These are phyloP conservation scores for Epichloe aotearoae DNA, from an alignment of 2,329 filamentous ascomycete species.

Conservation along the genomic window DNA sequence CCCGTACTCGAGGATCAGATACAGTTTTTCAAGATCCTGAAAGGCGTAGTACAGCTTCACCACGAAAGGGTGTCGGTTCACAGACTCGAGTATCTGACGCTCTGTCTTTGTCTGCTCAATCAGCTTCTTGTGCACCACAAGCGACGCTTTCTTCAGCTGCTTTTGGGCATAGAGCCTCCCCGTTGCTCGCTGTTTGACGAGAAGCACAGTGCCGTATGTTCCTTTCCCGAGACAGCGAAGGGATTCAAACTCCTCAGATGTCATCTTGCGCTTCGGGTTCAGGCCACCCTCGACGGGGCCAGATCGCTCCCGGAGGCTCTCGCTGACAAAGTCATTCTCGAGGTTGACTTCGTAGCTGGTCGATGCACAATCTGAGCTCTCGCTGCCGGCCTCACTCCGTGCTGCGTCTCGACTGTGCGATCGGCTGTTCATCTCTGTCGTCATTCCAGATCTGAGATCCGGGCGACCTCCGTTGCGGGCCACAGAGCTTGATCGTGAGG, in stretches of 20 bases:
- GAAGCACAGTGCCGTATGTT: conserved; percentile 84
- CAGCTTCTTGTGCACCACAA: conserved; percentile 89
- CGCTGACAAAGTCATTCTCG: conserved; percentile 73
- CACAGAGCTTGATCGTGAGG: conserved; percentile 42
- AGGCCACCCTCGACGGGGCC: conserved; percentile 39
- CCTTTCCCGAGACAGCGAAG: conserved; percentile 91
- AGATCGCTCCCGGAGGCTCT: conserved; percentile 36
- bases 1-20: conserved; percentile 93
- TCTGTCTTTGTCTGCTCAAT: conserved; percentile 97
- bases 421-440: conserved; percentile 42
- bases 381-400: conserved; percentile 38
- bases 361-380: conserved; percentile 50
- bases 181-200: conserved; percentile 80
- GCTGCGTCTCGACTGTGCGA: conserved; percentile 43
- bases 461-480: conserved; percentile 35
- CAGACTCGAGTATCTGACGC: conserved; percentile 83
- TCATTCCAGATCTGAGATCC: conserved; percentile 22
- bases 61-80: conserved; percentile 93
- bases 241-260: conserved; percentile 76
- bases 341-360: conserved; percentile 78
- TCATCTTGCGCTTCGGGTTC: conserved; percentile 65
- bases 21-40: conserved; percentile 94
- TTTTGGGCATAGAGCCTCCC: conserved; percentile 93
- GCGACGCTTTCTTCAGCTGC: conserved; percentile 92
- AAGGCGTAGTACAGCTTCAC: conserved; percentile 98